A percentile compares a stretch with the other conserved stretches of the same genome.
phyloP scores from a whole-genome alignment of 768 basidiomycete genomes.

The Cyclocybe aegerita region DNA sequence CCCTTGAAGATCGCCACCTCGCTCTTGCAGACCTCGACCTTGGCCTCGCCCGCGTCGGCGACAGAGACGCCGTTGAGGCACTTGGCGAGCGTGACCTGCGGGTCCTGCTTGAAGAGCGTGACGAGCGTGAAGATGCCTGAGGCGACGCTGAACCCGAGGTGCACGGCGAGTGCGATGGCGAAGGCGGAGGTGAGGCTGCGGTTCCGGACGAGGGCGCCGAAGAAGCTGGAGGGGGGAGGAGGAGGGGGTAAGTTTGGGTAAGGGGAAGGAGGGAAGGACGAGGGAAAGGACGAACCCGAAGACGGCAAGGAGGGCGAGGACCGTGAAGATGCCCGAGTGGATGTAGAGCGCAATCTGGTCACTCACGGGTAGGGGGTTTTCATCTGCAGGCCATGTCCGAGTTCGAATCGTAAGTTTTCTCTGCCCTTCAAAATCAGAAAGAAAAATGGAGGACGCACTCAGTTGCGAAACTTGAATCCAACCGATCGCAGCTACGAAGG shows the following conservation, averaged over 20 bases:
- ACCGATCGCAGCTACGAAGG: constrained; percentile 41
- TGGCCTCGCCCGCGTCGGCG: constrained; percentile 14
- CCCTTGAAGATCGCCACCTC: constrained; percentile 42
- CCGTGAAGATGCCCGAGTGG: constrained; percentile 44
- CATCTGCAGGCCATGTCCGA: constrained; percentile 18
- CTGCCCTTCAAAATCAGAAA: background rate
- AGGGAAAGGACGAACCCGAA: constrained; percentile 42
- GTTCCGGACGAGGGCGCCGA: constrained; percentile 43
- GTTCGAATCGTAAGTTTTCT: background rate
- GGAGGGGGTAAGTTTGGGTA: background rate
- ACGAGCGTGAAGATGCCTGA: constrained; percentile 49
- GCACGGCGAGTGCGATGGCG: constrained; percentile 40
- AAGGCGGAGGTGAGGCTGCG: constrained; percentile 44
- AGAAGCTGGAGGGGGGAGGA: constrained; percentile 30
- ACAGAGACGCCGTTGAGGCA: constrained; percentile 37
- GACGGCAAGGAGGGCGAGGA: constrained; percentile 46
- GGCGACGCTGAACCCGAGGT: constrained; percentile 45
- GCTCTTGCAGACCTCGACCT: constrained; percentile 37
- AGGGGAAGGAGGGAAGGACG: constrained; percentile 5
- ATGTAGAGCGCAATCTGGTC: constrained; percentile 44
- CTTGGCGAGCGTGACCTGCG: constrained; percentile 30
- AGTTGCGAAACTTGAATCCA: constrained; percentile 46
- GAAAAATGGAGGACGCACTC: constrained; percentile 29
- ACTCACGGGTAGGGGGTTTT: constrained; percentile 31
- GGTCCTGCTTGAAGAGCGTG: constrained; percentile 44